phyloP scores from a whole-genome alignment of 441 rosid species.

The Dalechampia spathulata region DNA sequence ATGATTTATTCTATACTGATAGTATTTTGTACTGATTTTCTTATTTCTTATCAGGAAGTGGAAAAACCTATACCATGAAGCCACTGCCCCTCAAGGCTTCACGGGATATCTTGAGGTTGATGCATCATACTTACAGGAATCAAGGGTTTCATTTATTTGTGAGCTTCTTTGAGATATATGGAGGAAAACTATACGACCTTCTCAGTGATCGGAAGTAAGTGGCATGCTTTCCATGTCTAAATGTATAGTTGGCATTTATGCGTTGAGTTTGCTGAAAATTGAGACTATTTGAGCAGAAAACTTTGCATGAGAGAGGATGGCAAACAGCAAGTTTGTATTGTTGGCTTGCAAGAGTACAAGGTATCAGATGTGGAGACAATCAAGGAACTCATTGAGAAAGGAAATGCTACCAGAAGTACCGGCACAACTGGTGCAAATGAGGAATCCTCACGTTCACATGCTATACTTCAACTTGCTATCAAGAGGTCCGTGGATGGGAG shows the following conservation, averaged over 20 bases:
- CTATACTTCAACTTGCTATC: constrained; percentile 94
- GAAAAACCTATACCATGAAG: constrained; percentile 96
- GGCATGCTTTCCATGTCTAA: constrained; percentile 8
- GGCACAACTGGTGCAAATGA: constrained; percentile 99
- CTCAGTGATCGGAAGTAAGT: constrained; percentile 91
- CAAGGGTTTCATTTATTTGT: constrained; percentile 90
- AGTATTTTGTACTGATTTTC: constrained; percentile 10
- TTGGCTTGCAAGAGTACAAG: constrained; percentile 89
- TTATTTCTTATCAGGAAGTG: constrained; percentile 66
- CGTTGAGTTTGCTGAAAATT: constrained; percentile 18
- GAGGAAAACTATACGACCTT: constrained; percentile 92
- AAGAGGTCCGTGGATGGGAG: constrained; percentile 75
- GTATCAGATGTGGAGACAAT: constrained; percentile 90
- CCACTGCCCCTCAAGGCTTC: constrained; percentile 95
- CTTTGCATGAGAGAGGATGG: constrained; percentile 99
- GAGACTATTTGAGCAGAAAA: constrained; percentile 56
- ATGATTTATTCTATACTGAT: too few relatives aligned
- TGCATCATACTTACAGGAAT: constrained; percentile 80
- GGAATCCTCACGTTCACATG: constrained; percentile 99
- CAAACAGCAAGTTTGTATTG: constrained; percentile 98
- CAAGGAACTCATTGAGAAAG: constrained; percentile 90
- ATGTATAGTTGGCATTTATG: constrained; percentile 9
- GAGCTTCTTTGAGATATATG: constrained; percentile 98
- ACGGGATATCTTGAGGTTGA: constrained; percentile 85
- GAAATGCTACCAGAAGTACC: constrained; percentile 83